Evolutionary conservation across 495 filamentous ascomycete genomes (phyloP), one percentile per base, ranked within the genome.

Genomic region (Podospora anserina): DNA sequence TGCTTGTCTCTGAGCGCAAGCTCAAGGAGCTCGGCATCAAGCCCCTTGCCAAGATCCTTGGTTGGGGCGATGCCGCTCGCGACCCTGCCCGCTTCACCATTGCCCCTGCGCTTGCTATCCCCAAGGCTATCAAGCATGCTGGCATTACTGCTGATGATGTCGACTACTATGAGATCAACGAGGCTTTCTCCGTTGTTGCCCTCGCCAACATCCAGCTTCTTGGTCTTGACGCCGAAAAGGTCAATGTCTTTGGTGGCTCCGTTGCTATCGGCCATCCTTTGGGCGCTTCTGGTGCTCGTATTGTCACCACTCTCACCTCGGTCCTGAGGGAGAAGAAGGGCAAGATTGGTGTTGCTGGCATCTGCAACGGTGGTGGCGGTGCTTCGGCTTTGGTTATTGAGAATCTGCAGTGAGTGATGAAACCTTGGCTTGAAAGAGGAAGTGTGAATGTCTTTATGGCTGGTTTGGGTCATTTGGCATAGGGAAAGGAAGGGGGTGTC

Each of bases 131-230:
- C 70, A 91, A 91, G 84, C 94, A 99, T 79, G 95, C 95, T 49
- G 88, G 89, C 67, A 79, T 97, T 62, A 84, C 88, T 44, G 86
- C 88, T 71, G 84, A 89, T 58, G 82, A 89, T 54, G 86, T 99
- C 63, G 94, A 97, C 74, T 94, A 89, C 70, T 98, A 94, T 75
- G 95, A 99, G 85, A 97, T 99, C 84, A 99, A 99, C 81, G 95
- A 99, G 82, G 95, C 95, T 5, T 99, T 99, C 85, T 93, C 90
- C 57, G 95, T 99, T 27, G 95, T 99, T 59, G 94, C 95, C 18
- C 82, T 98, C 61, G 94, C 95, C 67, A 99, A 99, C 81, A 86
- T 96, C 82, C 97, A 97, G 85, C 75, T 98, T 54, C 88, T 99
- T 34, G 83, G 82, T 63, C 77, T 99, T 60, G 81, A 84, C 61